Evolutionary conservation across 441 rosid species (phyloP).

Genomic region (Dalechampia spathulata): DNA sequence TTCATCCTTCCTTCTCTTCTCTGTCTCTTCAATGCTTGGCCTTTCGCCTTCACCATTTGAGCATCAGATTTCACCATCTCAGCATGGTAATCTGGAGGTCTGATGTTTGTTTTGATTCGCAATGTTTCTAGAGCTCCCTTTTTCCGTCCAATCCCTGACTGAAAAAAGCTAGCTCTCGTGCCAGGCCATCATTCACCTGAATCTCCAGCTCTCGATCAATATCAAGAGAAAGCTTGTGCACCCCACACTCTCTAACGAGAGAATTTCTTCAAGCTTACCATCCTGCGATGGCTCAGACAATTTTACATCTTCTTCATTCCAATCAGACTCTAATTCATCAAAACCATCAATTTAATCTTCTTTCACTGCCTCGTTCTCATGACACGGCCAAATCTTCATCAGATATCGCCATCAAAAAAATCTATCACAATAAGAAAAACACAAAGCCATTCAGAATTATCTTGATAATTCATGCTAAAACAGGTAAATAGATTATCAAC

Average conservation of each 20-base stretch:
- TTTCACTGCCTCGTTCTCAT: constrained; percentile 29
- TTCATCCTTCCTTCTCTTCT: constrained; percentile 72
- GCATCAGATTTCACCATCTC: constrained; percentile 83
- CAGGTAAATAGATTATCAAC: no score
- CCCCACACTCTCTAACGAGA: constrained; percentile 73
- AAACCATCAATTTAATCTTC: constrained; percentile 46
- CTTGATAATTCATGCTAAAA: no score
- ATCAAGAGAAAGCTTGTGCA: constrained; percentile 56
- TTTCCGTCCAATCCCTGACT: constrained; percentile 79
- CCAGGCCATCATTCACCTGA: constrained; percentile 79
- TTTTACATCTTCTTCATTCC: constrained; percentile 53
- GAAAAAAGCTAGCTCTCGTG: constrained; percentile 66
- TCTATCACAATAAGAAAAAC: constrained; percentile 12
- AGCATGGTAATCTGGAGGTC: constrained; percentile 77
- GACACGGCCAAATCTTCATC: constrained; percentile 12
- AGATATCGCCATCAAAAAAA: constrained; percentile 17
- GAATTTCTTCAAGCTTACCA: constrained; percentile 71
- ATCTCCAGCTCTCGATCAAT: constrained; percentile 59
- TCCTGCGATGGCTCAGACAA: constrained; percentile 47
- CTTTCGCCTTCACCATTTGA: constrained; percentile 83
- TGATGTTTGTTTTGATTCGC: no score
- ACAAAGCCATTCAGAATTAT: background rate
- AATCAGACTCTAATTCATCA: constrained; percentile 32
- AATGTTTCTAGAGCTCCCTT: constrained; percentile 40
- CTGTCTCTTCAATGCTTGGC: constrained; percentile 51